Evolutionary conservation across 2,329 filamentous ascomycete genomes (phyloP).

Genomic region (Trichophyton simii): DNA sequence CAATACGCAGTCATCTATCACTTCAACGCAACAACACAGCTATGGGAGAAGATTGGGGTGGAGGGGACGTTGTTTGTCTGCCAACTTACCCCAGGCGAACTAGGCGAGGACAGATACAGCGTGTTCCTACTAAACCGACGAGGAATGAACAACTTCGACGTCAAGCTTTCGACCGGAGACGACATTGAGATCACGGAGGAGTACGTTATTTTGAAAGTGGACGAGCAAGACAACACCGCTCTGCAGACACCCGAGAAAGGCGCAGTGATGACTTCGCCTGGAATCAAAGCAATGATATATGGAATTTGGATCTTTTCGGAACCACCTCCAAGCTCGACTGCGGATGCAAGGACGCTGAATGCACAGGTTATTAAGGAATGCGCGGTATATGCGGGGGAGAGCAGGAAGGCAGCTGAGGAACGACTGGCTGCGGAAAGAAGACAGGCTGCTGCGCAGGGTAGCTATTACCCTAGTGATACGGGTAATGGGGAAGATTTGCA

Average conservation of each 20-base stretch:
- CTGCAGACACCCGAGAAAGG: conserved; percentile 10
- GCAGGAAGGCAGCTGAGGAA: conserved; percentile 34
- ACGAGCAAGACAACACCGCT: conserved; percentile 20
- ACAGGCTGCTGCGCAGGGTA: conserved; percentile 23
- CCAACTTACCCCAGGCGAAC: conserved; percentile 38
- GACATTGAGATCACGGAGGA: conserved; percentile 54
- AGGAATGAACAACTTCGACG: conserved; percentile 56
- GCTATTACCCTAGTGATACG: conserved; percentile 20
- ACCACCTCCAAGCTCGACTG: conserved; percentile 42
- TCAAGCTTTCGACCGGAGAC: conserved; percentile 45
- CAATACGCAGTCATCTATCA: conserved; percentile 78
- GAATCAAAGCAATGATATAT: conserved; percentile 31
- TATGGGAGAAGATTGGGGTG: conserved; percentile 75
- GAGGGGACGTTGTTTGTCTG: conserved; percentile 88
- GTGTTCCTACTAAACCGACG: conserved; percentile 64
- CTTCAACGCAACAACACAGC: conserved; percentile 51
- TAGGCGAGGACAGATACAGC: conserved; percentile 38
- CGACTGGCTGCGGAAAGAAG: conserved; percentile 19
- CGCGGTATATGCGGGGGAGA: conserved; percentile 40
- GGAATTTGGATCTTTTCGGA: conserved; percentile 56
- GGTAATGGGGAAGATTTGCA: conserved; percentile 25
- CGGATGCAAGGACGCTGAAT: conserved; percentile 39
- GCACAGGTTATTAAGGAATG: conserved; percentile 44
- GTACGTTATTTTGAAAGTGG: conserved; percentile 47
- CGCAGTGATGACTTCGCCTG: conserved; percentile 7